Percentiles rank a stretch among this genome's conserved stretches.
These are phyloP conservation scores for Suillus lakei DNA, from an alignment of 768 basidiomycete species.

Conservation along the genomic window DNA sequence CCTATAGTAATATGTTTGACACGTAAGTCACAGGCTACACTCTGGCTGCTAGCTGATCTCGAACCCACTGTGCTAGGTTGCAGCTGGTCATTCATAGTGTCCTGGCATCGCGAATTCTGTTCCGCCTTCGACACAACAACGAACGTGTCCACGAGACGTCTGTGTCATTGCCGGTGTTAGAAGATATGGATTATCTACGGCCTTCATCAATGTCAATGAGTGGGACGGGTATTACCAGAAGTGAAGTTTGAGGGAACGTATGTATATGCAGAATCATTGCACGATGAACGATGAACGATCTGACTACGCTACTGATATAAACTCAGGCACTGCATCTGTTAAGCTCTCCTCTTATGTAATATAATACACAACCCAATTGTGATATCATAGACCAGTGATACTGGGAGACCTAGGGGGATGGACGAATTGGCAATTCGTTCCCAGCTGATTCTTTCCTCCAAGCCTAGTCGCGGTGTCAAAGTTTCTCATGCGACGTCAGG, in stretches of 20 bases:
- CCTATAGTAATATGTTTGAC: not conserved
- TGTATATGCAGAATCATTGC: not conserved
- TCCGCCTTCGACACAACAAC: conserved; percentile 26
- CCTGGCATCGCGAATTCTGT: conserved; percentile 33
- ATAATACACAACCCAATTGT: not conserved
- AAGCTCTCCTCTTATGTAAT: not conserved
- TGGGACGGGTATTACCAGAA: not conserved
- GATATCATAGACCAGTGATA: not conserved
- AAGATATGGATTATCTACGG: not conserved
- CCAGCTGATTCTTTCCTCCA: not conserved
- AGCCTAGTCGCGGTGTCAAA: not conserved
- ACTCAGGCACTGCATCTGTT: too few relatives aligned
- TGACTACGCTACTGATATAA: too few relatives aligned
- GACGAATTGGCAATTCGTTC: not conserved
- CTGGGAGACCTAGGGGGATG: not conserved
- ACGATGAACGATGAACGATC: too few relatives aligned
- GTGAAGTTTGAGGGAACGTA: not conserved
- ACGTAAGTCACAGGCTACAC: not conserved
- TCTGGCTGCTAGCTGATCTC: not conserved
- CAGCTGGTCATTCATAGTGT: conserved; percentile 32
- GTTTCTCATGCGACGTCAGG: not conserved
- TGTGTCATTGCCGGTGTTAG: too few relatives aligned
- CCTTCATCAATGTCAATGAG: not conserved
- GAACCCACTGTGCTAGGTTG: not conserved
- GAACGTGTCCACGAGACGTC: not conserved